Percentiles rank a stretch among this genome's conserved stretches.
Evolutionary conservation across 2,329 filamentous ascomycete genomes (phyloP).

Genomic region (Botryotinia narcissicola): DNA sequence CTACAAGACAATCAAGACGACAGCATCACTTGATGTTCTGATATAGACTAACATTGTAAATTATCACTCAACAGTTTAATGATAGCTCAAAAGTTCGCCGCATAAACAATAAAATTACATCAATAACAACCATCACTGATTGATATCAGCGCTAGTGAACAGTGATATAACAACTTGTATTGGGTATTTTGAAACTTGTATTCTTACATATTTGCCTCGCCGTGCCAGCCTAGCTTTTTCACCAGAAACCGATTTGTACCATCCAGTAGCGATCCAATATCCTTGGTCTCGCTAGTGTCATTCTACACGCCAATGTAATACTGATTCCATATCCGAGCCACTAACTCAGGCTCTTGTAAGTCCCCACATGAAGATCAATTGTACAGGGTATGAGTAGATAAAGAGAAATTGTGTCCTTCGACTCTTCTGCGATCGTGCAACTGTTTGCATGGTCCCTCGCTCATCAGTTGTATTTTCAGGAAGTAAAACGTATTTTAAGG

Average conservation of each 20-base stretch:
- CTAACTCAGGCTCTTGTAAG: slow-evolving; percentile 44
- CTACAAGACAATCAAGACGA: neutral
- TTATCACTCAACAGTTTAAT: neutral
- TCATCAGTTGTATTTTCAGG: slow-evolving; percentile 73
- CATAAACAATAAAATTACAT: neutral
- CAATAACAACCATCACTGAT: neutral
- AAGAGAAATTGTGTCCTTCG: slow-evolving; percentile 90
- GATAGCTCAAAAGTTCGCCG: neutral
- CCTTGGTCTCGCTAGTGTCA: neutral
- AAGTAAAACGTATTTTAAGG: slow-evolving; percentile 90
- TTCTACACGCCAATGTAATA: slow-evolving; percentile 9
- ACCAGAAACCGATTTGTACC: neutral
- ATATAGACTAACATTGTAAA: neutral
- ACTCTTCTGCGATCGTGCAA: slow-evolving; percentile 81
- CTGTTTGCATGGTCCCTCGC: slow-evolving; percentile 60
- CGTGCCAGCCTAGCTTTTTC: neutral
- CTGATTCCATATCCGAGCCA: slow-evolving; percentile 1
- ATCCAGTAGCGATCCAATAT: neutral
- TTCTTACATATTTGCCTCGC: slow-evolving; percentile 4
- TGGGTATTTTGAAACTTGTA: slow-evolving; percentile 13
- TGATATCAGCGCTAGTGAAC: neutral
- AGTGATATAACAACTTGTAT: neutral
- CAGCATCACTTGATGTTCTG: neutral
- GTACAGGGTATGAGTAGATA: slow-evolving; percentile 89
- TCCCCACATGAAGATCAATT: slow-evolving; percentile 93